Conservation (phyloP, 179 eudicot genomes). For the Actinidia arguta region DNA sequence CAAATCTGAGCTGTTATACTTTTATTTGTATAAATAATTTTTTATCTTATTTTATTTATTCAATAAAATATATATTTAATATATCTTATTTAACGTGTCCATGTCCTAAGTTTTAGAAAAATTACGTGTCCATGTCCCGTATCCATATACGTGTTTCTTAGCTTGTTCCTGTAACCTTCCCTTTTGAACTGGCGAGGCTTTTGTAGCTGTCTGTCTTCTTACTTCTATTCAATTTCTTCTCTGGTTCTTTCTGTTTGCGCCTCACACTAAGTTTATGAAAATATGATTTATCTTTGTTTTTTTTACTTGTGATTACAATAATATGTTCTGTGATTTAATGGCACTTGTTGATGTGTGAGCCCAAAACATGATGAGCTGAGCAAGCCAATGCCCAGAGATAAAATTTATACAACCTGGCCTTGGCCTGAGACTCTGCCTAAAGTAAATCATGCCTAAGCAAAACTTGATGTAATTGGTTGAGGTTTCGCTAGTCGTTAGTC, state of each 20-base stretch:
- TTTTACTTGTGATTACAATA: background rate
- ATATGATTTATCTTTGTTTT: background rate
- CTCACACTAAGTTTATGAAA: background rate
- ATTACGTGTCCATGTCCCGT: too few relatives aligned
- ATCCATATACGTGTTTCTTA: too few relatives aligned
- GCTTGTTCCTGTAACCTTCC: background rate
- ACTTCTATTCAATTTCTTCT: background rate
- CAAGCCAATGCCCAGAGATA: background rate
- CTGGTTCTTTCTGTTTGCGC: background rate
- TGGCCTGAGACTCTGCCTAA: background rate
- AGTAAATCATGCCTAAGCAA: background rate
- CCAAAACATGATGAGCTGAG: background rate
- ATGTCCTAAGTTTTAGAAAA: too few relatives aligned
- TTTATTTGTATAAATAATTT: too few relatives aligned
- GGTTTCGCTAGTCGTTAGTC: background rate
- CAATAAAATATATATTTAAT: too few relatives aligned
- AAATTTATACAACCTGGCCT: background rate
- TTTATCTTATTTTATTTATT: too few relatives aligned
- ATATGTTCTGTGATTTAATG: background rate
- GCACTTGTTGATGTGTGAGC: background rate
- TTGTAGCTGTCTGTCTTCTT: background rate
- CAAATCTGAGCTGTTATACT: too few relatives aligned
- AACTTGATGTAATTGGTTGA: background rate
- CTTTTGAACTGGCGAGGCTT: background rate
- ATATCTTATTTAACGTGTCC: too few relatives aligned